Base-by-base conservation (phyloP, 768 basidiomycete species). In the Hirschioporus abietinus region DNA sequence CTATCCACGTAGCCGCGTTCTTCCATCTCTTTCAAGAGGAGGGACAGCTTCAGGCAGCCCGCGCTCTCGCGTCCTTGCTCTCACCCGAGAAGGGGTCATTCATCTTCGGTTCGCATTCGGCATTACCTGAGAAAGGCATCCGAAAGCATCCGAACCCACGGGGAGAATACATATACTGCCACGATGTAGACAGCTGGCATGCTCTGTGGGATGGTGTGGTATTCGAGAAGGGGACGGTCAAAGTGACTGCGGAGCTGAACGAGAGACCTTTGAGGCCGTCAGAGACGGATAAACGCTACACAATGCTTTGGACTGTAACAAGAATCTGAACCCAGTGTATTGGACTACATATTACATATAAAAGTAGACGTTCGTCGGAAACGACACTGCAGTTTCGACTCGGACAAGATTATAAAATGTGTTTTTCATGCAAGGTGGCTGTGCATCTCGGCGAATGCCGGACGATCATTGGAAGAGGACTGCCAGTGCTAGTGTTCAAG, bases 171-270 rank as follows among this genome's bases (percentile, higher is more conserved):
- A 73, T 80, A 67, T 79, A 78, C 65, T 78, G 77, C 58, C 79
- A 81, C 65, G 77, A 76, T 24, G 76, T 78, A 0, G 74, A 77
- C 35, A 79, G 73, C 68, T 81, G 78, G 79, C 35, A 66, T 24
- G 73, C 72, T 10, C 69, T 80, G 42, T 81, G 80, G 78, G 74
- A 76, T 59, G 76, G 75, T 15, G 67, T 72, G 27, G 68, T 79
- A 15, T 82, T 81, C 64, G 67, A 68, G 58, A 71, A 69, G 23
- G 75, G 77, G 7, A 72, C 24, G 30, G 60, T 61, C 30, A 24
- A 25, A 24, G 60, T 61, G 60, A 34, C 15, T 3, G 60, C 60
- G 23, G 60, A 25, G 12, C 30, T 61, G 60, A 25, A 18, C 15
- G 60, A 61, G 12, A 52, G 42, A 15, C 42, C 42, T 30, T 30